Percentiles rank a stretch among this genome's conserved stretches.
These are phyloP conservation scores for Xylariaceae sp. DNA, from an alignment of 2,329 filamentous ascomycete genomes.

Conservation along the genomic window DNA sequence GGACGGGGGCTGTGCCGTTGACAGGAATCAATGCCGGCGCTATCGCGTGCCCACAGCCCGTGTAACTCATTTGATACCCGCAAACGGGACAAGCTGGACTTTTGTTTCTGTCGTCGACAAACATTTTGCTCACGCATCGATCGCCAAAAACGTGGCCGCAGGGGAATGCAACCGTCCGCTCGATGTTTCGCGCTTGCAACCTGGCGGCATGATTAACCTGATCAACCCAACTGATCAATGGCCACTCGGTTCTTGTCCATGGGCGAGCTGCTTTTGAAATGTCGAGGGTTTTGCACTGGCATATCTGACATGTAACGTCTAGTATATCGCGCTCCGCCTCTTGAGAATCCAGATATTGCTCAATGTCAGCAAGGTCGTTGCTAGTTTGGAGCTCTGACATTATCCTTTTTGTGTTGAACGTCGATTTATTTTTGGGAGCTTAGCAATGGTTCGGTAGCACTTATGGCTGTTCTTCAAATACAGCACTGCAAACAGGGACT, in stretches of 20 bases:
- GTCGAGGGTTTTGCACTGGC: conserved; percentile 16
- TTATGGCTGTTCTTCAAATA: neutral
- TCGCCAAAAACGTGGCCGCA: conserved; percentile 29
- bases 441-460: neutral
- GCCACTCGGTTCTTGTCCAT: neutral
- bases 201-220: conserved; percentile 5
- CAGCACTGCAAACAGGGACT: neutral
- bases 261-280: conserved; percentile 19
- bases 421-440: neutral
- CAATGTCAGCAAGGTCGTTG: conserved; percentile 25
- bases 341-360: conserved; percentile 19
- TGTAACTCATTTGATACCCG: conserved; percentile 22
- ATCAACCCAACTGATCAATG: neutral
- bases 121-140: conserved; percentile 19
- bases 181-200: conserved; percentile 18
- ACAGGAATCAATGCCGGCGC: conserved; percentile 18
- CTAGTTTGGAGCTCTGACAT: conserved; percentile 19
- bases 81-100: conserved; percentile 23
- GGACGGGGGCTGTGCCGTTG: conserved; percentile 11
- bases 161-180: conserved; percentile 22
- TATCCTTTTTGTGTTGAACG: neutral
- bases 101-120: conserved; percentile 1
- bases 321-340: conserved; percentile 5
- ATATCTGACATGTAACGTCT: conserved; percentile 21
- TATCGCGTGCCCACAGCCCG: conserved; percentile 21